Evolutionary conservation across 257 asterid species (phyloP), one percentile per base, ranked within the genome.

Genomic region (Hygrophila difformis): DNA sequence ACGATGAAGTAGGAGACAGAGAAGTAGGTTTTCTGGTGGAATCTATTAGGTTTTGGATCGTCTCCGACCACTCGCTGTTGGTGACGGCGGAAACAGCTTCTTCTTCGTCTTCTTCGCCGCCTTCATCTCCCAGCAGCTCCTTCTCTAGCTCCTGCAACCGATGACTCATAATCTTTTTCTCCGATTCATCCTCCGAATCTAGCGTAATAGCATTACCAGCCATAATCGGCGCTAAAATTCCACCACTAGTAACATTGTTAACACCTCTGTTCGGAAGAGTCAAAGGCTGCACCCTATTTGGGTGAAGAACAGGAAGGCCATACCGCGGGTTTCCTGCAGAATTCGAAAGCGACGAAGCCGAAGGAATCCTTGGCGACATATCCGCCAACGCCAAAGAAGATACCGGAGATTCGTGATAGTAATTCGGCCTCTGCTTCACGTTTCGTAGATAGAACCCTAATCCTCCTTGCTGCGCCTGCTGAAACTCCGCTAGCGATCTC

Each of bases 41-140:
- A 38, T 18, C 45, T 11, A 75, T 59, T 15, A 82, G 53, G 55
- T 54, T 64, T 62, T 75, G 81, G 48, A 78, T 75, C 22, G 87
- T 70, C 36, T 75, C 77, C 4, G 83, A 75, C 86, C 89, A 82
- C 60, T 76, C 91, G 63, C 71, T 71, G 64, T 73, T 71, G 2
- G 81, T 76, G 0, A 82, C 72, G 23, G 39, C 76, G 1, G 87
- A 76, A 13, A 71, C 72, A 1, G 37, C 37, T 33, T 4, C 37
- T 5, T 42, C 24, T 59, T 69, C 11, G 0, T 75, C 86, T 33
- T 4, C 37, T 5, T 42, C 24, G 61, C 67, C 11, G 0, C 73
- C 86, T 41, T 70, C 71, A 21, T 82, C 94, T 8, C 71, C 75
- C 8, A 78, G 39, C 1, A 82, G 75, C 63, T 76, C 67, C 46